phyloP scores from a whole-genome alignment of 176 grass and related monocot genomes.

The Bromus sterilis region DNA sequence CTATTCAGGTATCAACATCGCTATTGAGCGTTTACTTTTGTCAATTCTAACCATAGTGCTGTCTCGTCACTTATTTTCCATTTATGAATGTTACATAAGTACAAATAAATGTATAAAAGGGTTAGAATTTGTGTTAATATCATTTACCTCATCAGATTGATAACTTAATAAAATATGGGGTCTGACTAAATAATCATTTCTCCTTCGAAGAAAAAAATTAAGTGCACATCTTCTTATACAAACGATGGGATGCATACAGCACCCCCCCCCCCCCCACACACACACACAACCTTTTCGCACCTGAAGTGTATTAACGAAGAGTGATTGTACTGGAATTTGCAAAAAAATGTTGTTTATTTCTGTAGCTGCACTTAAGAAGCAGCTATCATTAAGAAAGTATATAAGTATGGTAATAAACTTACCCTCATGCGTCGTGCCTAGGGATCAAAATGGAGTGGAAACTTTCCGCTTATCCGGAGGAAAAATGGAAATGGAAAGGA shows the following conservation, averaged over 20 bases:
- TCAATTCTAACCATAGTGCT: neutral
- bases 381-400: neutral
- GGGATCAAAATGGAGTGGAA: too few species aligned
- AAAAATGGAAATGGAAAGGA: too few species aligned
- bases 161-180: neutral
- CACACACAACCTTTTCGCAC: neutral
- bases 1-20: constrained; percentile 51
- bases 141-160: neutral
- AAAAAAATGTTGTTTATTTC: neutral
- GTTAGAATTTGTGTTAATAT: neutral
- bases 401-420: neutral
- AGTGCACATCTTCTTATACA: neutral
- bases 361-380: neutral
- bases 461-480: too few species aligned
- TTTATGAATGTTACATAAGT: neutral
- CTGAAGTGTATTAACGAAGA: neutral
- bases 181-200: neutral
- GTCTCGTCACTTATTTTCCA: neutral
- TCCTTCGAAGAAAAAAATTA: neutral
- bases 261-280: neutral
- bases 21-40: neutral
- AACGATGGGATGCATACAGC: neutral
- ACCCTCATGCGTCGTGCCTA: neutral
- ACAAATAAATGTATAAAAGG: neutral
- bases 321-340: neutral